phyloP scores from a whole-genome alignment of 1,139 yeast species.

The Kodamaea derodonti region DNA sequence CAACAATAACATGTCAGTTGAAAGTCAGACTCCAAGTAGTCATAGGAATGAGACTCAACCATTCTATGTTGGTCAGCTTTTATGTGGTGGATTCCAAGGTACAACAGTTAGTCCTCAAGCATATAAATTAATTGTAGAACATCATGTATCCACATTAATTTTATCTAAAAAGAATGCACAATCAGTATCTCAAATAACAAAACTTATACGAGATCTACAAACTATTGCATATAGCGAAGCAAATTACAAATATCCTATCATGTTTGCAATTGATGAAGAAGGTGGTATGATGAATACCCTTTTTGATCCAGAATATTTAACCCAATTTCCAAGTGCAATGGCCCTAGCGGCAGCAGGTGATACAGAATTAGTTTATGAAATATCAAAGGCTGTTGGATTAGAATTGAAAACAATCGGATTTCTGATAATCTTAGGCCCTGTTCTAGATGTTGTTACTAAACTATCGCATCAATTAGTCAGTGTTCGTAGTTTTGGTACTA shows the following conservation, averaged over 20 bases:
- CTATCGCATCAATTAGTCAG: slow-evolving; percentile 57
- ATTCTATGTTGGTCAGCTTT: slow-evolving; percentile 46
- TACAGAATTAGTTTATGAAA: slow-evolving; percentile 46
- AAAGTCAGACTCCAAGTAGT: background rate
- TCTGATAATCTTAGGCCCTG: slow-evolving; percentile 60
- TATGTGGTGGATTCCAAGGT: slow-evolving; percentile 64
- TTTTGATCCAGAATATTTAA: slow-evolving; percentile 48
- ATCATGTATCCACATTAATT: slow-evolving; percentile 56
- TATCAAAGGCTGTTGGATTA: slow-evolving; percentile 52
- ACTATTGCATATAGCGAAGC: slow-evolving; percentile 49
- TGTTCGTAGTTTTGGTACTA: slow-evolving; percentile 61
- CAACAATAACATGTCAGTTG: background rate
- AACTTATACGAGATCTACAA: slow-evolving; percentile 52
- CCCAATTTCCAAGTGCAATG: slow-evolving; percentile 67
- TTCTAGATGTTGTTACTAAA: slow-evolving; percentile 58
- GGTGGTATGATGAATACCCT: slow-evolving; percentile 50
- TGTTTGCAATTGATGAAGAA: slow-evolving; percentile 39
- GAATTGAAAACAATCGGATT: slow-evolving; percentile 56
- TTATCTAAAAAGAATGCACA: slow-evolving; percentile 51
- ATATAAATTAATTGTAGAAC: slow-evolving; percentile 49
- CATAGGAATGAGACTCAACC: slow-evolving; percentile 1
- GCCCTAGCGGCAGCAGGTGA: slow-evolving; percentile 59
- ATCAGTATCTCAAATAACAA: slow-evolving; percentile 48
- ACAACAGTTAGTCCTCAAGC: slow-evolving; percentile 56
- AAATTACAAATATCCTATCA: slow-evolving; percentile 51